Base-by-base conservation (phyloP, 2,329 filamentous ascomycete genomes). In the Eutypella sp. region DNA sequence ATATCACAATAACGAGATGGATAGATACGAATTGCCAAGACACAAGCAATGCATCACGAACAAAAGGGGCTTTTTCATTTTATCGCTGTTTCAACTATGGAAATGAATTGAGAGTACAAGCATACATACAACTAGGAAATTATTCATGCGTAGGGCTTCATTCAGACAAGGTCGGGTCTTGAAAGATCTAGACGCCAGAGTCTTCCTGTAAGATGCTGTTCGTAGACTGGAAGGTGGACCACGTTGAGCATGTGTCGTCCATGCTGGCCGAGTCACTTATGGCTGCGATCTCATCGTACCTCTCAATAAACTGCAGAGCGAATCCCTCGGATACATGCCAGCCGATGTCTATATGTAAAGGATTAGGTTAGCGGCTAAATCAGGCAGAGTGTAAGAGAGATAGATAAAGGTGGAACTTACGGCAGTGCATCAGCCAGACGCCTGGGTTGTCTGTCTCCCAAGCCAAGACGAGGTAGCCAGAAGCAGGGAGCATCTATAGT, bases 361-460 rank as follows among this genome's bases (percentile, higher is more conserved):
- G n/a, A n/a, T n/a, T 15, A 33, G 5, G 29, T 33, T 33, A 33
- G 29, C 29, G 16, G 5, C 13, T 11, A 15, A 33, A 4, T 53
- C 68, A 72, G 51, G 72, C 44, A 9, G 40, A 7, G 5, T 40
- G 10, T 18, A 16, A 53, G 8, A 46, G 48, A 34, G 51, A 36
- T 34, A 34, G 4, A 4, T 11, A 16, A 42, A 11, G 24, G 18
- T 22, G 29, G 33, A 18, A 36, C 9, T 40, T 38, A 47, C 53
- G 51, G 42, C 53, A 52, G 37, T 58, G 56, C 61, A 72, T 65
- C 16, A 71, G 53, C 70, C 70, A 73, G n/a, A 63, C 62, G 13
- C 76, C 76, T 0, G 75, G 76, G 55, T 79, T 79, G 54, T 81
- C 71, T 0, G 72, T 66, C 47, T 67, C 52, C 54, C 76, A 79